Percentiles rank a stretch among this genome's conserved stretches.
phyloP scores from a whole-genome alignment of 768 basidiomycete genomes.

The Pluteus cervinus region DNA sequence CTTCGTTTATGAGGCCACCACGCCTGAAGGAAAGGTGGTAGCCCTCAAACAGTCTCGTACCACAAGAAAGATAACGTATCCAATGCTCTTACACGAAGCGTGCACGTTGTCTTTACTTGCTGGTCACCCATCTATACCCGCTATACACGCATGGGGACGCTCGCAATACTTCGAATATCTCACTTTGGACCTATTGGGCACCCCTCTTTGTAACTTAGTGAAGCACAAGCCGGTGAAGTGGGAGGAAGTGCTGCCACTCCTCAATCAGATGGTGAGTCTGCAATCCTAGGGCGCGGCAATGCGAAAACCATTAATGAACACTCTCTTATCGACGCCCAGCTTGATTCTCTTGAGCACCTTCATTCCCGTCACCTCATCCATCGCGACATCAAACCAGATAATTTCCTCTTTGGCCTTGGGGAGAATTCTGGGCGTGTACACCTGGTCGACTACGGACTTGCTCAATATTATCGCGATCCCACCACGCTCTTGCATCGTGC shows the following conservation, averaged over 20 bases:
- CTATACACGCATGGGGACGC: slow-evolving; percentile 22
- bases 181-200: slow-evolving; percentile 24
- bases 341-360: slow-evolving; percentile 21
- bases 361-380: slow-evolving; percentile 24
- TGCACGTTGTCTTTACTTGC: slow-evolving; percentile 20
- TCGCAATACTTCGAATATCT: slow-evolving; percentile 29
- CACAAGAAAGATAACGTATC: slow-evolving; percentile 20
- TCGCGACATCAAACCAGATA: slow-evolving; percentile 30
- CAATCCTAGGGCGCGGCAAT: slow-evolving; percentile 1
- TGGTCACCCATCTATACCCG: slow-evolving; percentile 25
- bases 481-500: too few species aligned
- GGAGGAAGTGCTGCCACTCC: too few species aligned
- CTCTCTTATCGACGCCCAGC: slow-evolving; percentile 10
- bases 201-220: slow-evolving; percentile 14
- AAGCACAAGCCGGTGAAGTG: too few species aligned
- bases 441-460: slow-evolving; percentile 25
- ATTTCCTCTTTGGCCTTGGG: slow-evolving; percentile 20
- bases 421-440: slow-evolving; percentile 17
- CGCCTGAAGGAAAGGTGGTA: slow-evolving; percentile 11
- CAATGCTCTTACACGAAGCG: slow-evolving; percentile 22
- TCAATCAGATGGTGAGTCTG: slow-evolving; percentile 16
- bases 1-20: too few species aligned
- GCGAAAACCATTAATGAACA: slow-evolving; percentile 2
- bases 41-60: slow-evolving; percentile 28
- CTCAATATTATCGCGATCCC: too few species aligned